Evolutionary conservation across 768 basidiomycete species (phyloP).

Genomic region (Dacryopinax primogenitus): DNA sequence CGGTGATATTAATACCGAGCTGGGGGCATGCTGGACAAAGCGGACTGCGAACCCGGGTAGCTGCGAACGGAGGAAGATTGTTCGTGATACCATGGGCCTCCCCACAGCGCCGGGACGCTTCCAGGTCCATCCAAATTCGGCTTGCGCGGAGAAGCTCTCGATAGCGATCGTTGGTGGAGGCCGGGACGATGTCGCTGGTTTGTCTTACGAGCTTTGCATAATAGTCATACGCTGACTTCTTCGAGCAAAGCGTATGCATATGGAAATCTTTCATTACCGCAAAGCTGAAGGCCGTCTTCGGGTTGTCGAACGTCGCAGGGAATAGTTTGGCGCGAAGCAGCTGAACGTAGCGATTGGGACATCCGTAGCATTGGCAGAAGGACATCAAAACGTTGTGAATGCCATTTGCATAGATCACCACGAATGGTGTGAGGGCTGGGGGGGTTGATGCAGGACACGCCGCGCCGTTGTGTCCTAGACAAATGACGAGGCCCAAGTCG

Average conservation of each 20-base stretch:
- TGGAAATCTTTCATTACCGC: constrained; percentile 11
- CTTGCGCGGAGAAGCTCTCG: not conserved
- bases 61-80: not conserved
- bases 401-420: not conserved
- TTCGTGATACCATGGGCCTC: not conserved
- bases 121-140: constrained; percentile 8
- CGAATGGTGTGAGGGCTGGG: not conserved
- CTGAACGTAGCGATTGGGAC: not conserved
- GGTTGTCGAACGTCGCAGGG: not conserved
- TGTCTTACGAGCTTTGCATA: not conserved
- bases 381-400: not conserved
- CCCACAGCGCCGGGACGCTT: not conserved
- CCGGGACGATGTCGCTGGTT: not conserved
- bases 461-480: not conserved
- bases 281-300: constrained; percentile 7
- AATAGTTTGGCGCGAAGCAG: not conserved
- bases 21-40: not conserved
- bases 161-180: not conserved
- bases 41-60: not conserved
- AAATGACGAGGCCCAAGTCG: not conserved
- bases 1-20: not conserved
- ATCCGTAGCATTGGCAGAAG: not conserved
- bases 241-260: constrained; percentile 13
- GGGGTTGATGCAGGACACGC: not conserved
- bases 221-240: constrained; percentile 17